Evolutionary conservation across 108 stramenopile genomes (phyloP).

Genomic region (Fistulifera solaris): DNA sequence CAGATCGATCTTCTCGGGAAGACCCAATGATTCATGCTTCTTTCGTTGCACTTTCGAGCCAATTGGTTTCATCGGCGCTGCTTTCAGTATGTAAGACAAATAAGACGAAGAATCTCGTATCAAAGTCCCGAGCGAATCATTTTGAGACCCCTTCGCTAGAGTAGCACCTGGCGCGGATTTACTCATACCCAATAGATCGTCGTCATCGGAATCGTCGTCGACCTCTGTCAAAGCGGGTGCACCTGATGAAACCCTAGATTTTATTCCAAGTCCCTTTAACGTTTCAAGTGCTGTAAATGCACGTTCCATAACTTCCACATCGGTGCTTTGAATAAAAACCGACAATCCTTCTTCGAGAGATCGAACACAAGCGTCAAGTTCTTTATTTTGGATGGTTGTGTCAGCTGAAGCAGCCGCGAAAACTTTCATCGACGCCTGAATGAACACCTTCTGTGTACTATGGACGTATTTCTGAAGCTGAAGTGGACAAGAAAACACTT

Average conservation of each 20-base stretch:
- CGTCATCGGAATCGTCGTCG: constrained; percentile 18
- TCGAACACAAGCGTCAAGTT: constrained; percentile 44
- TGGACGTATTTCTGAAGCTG: constrained; percentile 35
- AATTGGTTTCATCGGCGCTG: constrained; percentile 84
- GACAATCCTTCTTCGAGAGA: constrained; percentile 38
- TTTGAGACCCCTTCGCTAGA: neutral
- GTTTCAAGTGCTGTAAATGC: constrained; percentile 60
- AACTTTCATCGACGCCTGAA: constrained; percentile 87
- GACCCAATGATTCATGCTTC: constrained; percentile 30
- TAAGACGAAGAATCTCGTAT: constrained; percentile 31
- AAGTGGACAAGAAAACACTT: constrained; percentile 49
- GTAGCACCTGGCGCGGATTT: constrained; percentile 4
- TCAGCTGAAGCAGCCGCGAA: constrained; percentile 69
- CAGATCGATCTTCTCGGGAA: constrained; percentile 24
- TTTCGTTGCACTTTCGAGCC: constrained; percentile 77
- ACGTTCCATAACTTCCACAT: constrained; percentile 90
- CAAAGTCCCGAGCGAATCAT: neutral
- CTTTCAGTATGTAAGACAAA: constrained; percentile 57
- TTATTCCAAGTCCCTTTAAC: constrained; percentile 51
- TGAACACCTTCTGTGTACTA: constrained; percentile 70
- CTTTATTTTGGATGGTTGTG: constrained; percentile 6
- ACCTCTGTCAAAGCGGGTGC: constrained; percentile 12
- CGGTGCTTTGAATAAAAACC: constrained; percentile 47
- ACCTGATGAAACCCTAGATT: constrained; percentile 4
- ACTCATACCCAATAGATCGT: neutral